Base-by-base conservation (phyloP, 225 moss, liverwort and hornwort species). In the Rhytidiadelphus loreus region DNA sequence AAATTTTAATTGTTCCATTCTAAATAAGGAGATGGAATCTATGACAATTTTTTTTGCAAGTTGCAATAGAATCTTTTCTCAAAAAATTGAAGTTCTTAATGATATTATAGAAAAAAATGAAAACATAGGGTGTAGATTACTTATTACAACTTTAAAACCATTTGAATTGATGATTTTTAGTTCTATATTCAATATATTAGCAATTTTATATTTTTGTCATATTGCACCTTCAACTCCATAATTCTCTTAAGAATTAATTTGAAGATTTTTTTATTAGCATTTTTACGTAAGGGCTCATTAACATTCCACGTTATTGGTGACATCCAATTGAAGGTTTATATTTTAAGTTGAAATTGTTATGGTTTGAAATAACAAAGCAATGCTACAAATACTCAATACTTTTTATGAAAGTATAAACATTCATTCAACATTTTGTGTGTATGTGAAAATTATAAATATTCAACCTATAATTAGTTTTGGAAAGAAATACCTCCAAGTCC, bases 271-370 rank as follows among this genome's bases (percentile, higher is more conserved):
- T 32, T 30, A 7, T 32, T 75, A 7, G 10, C 12, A 32, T 4
- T 12, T 30, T 20, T 17, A 6, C 2, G 11, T 0, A 0, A 46
- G 3, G 46, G 2, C 73, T 73, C 7, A 1, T 73, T 1, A 13
- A 39, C 10, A 3, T 44, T 29, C 11, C 0, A 46, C 2, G 3
- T 46, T 18, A 29, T 2, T 0, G 7, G 0, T 17, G 11, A 30
- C 11, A 10, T 1, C 30, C 9, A 73, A 11, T 18, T 44, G 28
- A 44, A 72, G 28, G 16, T 72, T n/a, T 44, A 19, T 28, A 74
- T 30, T 74, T 74, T 5, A 4, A 74, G 2, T 30, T 48, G 4
- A 48, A 32, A 48, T 7, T 30, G 12, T 48, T 46, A 48, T 19
- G 4, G 12, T 74, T 48, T 30, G 29, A 30, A 30, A 74, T 30